Conservation (phyloP, 306 rosid genomes). For the Begonia fuchsioides region DNA sequence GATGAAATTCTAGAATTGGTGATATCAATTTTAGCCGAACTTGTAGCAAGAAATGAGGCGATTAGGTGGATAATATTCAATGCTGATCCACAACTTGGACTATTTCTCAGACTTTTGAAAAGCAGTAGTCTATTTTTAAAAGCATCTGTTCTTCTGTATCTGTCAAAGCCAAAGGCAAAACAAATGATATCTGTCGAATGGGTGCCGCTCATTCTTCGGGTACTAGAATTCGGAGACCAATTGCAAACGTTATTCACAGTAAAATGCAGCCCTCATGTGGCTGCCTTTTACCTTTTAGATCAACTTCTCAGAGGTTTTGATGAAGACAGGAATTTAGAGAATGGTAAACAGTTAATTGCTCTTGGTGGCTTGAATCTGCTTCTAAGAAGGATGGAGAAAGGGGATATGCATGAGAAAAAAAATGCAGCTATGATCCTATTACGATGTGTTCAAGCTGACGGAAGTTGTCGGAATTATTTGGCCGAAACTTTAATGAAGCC, state of each 20-base stretch:
- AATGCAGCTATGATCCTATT: slow-evolving; percentile 28
- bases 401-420: slow-evolving; percentile 40
- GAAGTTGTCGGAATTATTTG: slow-evolving; percentile 52
- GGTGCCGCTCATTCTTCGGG: slow-evolving; percentile 71
- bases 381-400: slow-evolving; percentile 36
- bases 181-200: slow-evolving; percentile 72
- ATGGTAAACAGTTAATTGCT: slow-evolving; percentile 59
- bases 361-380: slow-evolving; percentile 61
- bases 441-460: slow-evolving; percentile 62
- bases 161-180: slow-evolving; percentile 56
- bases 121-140: slow-evolving; percentile 61
- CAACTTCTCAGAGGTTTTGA: slow-evolving; percentile 76
- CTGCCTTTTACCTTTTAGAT: slow-evolving; percentile 65
- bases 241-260: slow-evolving; percentile 63
- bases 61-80: slow-evolving; percentile 39
- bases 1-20: slow-evolving; percentile 63
- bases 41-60: slow-evolving; percentile 21
- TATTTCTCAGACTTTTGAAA: slow-evolving; percentile 50
- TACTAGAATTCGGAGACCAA: slow-evolving; percentile 66
- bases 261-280: slow-evolving; percentile 47
- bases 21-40: slow-evolving; percentile 53
- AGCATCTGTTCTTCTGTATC: slow-evolving; percentile 61
- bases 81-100: slow-evolving; percentile 64
- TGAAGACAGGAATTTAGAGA: slow-evolving; percentile 73
- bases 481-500: slow-evolving; percentile 39